These are phyloP conservation scores for Ustilago sp. DNA, from an alignment of 1,284 basidiomycete species.

Conservation along the genomic window DNA sequence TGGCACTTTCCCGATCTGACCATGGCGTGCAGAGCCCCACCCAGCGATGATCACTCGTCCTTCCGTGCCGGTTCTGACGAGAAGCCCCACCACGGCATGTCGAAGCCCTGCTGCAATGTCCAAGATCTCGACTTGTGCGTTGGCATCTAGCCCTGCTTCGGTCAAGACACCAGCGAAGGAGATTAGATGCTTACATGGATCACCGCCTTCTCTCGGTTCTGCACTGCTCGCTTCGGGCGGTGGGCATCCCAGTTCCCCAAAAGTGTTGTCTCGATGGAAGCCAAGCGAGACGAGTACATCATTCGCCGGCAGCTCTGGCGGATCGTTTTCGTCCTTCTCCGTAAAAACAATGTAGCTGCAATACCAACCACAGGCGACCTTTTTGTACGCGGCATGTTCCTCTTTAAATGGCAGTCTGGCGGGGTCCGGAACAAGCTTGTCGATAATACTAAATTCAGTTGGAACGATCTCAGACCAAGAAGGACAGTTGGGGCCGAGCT, in stretches of 20 bases:
- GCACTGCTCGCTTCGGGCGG: background rate
- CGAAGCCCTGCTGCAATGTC: slow-evolving; percentile 39
- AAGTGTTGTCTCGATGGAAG: slow-evolving; percentile 32
- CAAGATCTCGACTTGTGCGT: slow-evolving; percentile 10
- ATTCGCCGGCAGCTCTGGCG: background rate
- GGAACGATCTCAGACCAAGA: background rate
- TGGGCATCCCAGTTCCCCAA: slow-evolving; percentile 42
- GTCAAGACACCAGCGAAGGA: slow-evolving; percentile 22
- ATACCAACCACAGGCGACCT: slow-evolving; percentile 47
- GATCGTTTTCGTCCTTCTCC: no score
- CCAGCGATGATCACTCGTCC: slow-evolving; percentile 23
- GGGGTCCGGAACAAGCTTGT: background rate
- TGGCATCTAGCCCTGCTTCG: slow-evolving; percentile 11
- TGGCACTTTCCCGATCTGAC: slow-evolving; percentile 32
- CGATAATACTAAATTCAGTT: background rate
- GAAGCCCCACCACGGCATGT: slow-evolving; percentile 30
- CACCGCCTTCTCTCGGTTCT: background rate
- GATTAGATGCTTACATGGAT: slow-evolving; percentile 19
- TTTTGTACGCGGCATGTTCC: slow-evolving; percentile 3
- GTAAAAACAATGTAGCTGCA: slow-evolving; percentile 41
- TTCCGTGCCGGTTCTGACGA: background rate
- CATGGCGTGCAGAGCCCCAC: slow-evolving; percentile 49
- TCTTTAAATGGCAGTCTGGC: background rate
- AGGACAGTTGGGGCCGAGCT: slow-evolving; percentile 24
- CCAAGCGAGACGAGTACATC: slow-evolving; percentile 41